Evolutionary conservation across 345 rosid genomes (phyloP).

Genomic region (Brassica rapa): DNA sequence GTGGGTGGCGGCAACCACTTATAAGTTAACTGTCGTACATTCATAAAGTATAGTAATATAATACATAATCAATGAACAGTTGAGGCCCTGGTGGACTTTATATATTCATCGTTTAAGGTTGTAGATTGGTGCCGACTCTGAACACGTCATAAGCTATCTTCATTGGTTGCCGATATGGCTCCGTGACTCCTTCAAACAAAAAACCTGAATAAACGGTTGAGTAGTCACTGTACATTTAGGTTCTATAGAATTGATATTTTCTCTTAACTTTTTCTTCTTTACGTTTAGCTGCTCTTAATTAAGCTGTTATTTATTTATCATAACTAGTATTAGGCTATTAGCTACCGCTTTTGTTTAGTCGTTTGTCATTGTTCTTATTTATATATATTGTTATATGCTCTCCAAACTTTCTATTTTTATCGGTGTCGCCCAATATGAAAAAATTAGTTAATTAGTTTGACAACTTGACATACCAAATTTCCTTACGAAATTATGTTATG

Average conservation of each 20-base stretch:
- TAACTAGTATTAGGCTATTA: neutral
- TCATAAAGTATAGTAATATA: neutral
- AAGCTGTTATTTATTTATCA: neutral
- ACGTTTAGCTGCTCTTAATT: neutral
- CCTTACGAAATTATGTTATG: neutral
- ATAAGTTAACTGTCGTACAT: neutral
- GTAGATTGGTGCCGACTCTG: neutral
- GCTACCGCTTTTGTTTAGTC: neutral
- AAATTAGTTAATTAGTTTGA: neutral
- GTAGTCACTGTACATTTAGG: neutral
- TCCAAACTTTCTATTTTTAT: neutral
- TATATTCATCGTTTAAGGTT: neutral
- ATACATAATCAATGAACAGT: neutral
- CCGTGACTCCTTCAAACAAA: neutral
- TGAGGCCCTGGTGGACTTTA: neutral
- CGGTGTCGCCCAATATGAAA: neutral
- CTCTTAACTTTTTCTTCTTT: neutral
- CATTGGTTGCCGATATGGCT: constrained; percentile 11
- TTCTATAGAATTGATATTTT: neutral
- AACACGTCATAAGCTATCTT: constrained; percentile 11
- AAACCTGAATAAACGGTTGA: neutral
- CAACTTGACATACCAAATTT: neutral
- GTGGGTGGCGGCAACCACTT: constrained; percentile 34
- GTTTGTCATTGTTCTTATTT: neutral
- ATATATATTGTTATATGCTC: neutral